Conservation (phyloP, 2,329 filamentous ascomycete species). For the Tolypocladium tundrense region DNA sequence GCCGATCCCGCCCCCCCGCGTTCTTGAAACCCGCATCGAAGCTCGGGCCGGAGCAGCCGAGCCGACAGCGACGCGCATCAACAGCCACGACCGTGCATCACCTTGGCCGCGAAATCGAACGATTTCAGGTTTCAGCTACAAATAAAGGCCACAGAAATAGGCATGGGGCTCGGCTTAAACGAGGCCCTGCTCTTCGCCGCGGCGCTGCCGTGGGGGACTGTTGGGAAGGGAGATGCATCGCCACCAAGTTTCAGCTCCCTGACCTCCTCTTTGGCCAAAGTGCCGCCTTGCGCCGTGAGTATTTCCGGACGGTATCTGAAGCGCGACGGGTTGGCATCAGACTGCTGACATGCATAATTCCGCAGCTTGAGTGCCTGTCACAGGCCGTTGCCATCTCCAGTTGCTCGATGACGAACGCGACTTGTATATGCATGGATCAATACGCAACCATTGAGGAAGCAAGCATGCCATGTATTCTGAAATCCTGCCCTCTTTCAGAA, state of each 20-base stretch:
- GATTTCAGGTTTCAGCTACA: background rate
- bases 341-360: background rate
- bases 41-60: background rate
- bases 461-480: background rate
- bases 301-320: background rate
- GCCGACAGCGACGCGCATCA: background rate
- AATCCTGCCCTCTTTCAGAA: background rate
- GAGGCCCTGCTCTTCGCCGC: background rate
- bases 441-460: background rate
- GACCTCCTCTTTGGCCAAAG: background rate
- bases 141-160: background rate
- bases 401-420: background rate
- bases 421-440: background rate
- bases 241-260: background rate
- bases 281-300: background rate
- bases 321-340: background rate
- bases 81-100: background rate
- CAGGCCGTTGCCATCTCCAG: background rate
- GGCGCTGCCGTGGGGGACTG: conserved; percentile 14
- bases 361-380: background rate
- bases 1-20: background rate
- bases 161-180: background rate
- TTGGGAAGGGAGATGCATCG: background rate
- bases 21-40: background rate
- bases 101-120: background rate